Evolutionary conservation across 2,329 filamentous ascomycete species (phyloP), one percentile per base, ranked within the genome.

Genomic region (Pseudogymnoascus sp.): DNA sequence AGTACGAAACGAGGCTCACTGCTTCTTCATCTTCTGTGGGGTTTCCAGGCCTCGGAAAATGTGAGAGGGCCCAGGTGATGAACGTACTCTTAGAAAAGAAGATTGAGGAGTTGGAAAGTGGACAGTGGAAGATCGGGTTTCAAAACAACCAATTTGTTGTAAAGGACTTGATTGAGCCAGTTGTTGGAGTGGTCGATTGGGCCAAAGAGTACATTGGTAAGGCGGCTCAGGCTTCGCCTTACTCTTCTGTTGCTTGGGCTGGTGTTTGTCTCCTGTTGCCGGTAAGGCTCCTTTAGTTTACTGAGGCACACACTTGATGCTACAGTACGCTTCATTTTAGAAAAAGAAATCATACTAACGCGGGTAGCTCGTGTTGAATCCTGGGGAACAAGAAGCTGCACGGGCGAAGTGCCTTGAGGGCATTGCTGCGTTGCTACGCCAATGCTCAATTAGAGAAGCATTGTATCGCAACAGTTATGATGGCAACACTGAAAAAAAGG

Each of bases 241-340:
- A 63, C 38, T 60, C 64, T 7, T 64, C 66, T 4, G 59, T 67
- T 28, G 66, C 65, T 7, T 67, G 66, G 65, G 45, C 58, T 42
- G 66, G 65, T 11, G 58, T 67, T 16, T 63, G 64, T 33, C 30
- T 67, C 11, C 41, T 66, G 4, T 52, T 65, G 4, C 33, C 60
- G 28, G 60, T 64, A 61, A 61, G 19, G 19, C 19, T 19, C 19
- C 19, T 19, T 19, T 19, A 2, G 63, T 45, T 14, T 45, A 6
- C 16, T 23, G 19, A 9, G 2, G 19, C 22, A 25, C 14, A 11
- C 2, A 25, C 41, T 45, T 4, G 2, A 25, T 25, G 16, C 5
- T 25, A n/a, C 11, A 19, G 11, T 25, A 41, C 19, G 14, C 11
- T 6, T 5, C 5, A 12, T 45, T 14, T 25, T 14, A 14, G 14